Base-by-base conservation (phyloP, 768 basidiomycete species). In the Mycena pura region DNA sequence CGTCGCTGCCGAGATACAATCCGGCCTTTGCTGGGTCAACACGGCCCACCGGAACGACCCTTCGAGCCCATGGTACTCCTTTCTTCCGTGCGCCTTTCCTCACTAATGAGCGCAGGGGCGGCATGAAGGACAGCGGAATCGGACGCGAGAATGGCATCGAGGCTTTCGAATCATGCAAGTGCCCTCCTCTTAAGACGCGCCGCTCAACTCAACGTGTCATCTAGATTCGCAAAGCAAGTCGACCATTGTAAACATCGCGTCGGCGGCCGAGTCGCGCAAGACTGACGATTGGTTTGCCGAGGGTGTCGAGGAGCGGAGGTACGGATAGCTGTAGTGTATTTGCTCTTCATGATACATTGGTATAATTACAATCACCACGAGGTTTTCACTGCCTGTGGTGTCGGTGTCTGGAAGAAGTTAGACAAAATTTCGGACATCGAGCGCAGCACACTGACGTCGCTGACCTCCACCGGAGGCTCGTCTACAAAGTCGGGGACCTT, bases 401-500 rank as follows among this genome's bases (percentile, higher is more conserved):
- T 73, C 44, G 78, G 75, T 27, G 81, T 76, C 82, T 85, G 64
- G 36, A 56, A 41, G 52, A 63, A 29, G 31, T 39, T 40, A 32
- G 11, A 40, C 13, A 32, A 27, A 13, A 8, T 24, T 6, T 44
- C 31, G 24, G 40, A 19, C 10, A 21, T 13, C 27, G 49, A 17
- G 28, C 24, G 29, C 31, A 28, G 7, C 22, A 27, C 39, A 73
- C 82, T 51, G 54, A 88, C 90, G 80, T 92, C 88, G 61, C 73
- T 72, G 21, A 82, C 40, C 68, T 92, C 90, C 24, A 92, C 78
- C 14, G 96, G 96, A 13, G 91, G 79, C 59, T 95, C 90, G 70
- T 99, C 96, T 11, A 96, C 79, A 73, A 97, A 97, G 74, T 97
- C 95, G 43, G 96, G 96, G 14, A 86, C 86, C 72, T 92, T 94